Conservation (phyloP, 495 filamentous ascomycete species). For the Talaromyces nanjingensis region DNA sequence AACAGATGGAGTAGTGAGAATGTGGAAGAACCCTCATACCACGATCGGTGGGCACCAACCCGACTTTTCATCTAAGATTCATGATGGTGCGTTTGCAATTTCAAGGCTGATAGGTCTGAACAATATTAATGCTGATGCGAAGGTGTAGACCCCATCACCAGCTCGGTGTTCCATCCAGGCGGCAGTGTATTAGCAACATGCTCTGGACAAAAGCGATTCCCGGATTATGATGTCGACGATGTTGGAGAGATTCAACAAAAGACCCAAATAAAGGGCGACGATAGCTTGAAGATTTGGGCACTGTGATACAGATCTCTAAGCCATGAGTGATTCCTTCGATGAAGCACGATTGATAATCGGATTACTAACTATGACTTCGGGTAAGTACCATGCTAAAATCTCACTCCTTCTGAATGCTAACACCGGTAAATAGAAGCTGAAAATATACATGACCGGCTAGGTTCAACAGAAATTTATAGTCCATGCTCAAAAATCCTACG, state of each 20-base stretch:
- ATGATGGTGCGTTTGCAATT: conserved; percentile 34
- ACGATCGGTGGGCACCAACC: conserved; percentile 46
- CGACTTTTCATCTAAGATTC: conserved; percentile 52
- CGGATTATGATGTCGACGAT: conserved; percentile 14
- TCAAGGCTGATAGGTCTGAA: not conserved
- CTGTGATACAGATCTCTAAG: not conserved
- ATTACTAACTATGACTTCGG: not conserved
- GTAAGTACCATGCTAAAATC: not conserved
- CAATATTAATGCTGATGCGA: not conserved
- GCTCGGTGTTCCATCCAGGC: conserved; percentile 57
- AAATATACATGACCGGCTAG: too few species aligned
- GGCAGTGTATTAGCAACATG: conserved; percentile 68
- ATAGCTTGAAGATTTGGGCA: conserved; percentile 61
- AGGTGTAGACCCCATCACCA: conserved; percentile 49
- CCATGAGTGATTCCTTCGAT: not conserved
- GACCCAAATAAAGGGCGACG: conserved; percentile 34
- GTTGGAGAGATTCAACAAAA: conserved; percentile 9
- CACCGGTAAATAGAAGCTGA: too few species aligned
- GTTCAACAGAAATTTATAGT: too few species aligned
- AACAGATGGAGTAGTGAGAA: conserved; percentile 65
- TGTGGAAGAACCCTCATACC: conserved; percentile 62
- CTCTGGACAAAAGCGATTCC: conserved; percentile 51
- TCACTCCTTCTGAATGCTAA: not conserved
- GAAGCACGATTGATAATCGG: not conserved
- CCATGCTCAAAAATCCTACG: too few species aligned